Percentiles rank a stretch among this genome's conserved stretches.
Conservation (phyloP, 306 rosid species). For the Pyrus betulifolia region DNA sequence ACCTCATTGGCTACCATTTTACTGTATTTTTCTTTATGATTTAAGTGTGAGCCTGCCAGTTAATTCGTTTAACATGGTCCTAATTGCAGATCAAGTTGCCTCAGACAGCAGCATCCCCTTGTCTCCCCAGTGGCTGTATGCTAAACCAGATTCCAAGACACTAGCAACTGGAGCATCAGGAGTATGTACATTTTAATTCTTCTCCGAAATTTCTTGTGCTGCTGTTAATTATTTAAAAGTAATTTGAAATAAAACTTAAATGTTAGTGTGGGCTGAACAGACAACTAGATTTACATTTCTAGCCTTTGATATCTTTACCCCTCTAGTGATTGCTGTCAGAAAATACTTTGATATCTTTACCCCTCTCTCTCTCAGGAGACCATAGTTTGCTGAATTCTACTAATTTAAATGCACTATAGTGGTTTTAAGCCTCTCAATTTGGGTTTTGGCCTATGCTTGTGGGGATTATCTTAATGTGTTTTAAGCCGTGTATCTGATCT, state of each 20-base stretch:
- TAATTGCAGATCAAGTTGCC: constrained; percentile 44
- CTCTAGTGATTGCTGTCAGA: neutral
- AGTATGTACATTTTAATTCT: constrained; percentile 25
- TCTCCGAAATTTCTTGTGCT: neutral
- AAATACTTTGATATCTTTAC: neutral
- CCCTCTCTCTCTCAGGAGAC: neutral
- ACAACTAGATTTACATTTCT: neutral
- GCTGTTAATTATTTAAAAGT: too few relatives aligned
- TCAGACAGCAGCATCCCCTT: constrained; percentile 57
- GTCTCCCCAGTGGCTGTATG: constrained; percentile 73
- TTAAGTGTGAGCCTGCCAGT: neutral
- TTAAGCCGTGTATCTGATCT: neutral
- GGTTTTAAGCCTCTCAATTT: neutral
- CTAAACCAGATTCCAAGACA: constrained; percentile 52
- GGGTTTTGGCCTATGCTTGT: neutral
- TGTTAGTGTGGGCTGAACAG: neutral
- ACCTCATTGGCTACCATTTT: neutral
- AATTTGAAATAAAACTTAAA: neutral
- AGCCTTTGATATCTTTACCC: neutral
- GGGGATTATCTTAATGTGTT: neutral
- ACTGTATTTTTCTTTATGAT: neutral
- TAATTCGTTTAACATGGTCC: neutral
- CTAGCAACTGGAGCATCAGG: constrained; percentile 27
- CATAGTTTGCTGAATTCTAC: neutral
- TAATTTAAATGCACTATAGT: neutral